A percentile compares a stretch with the other conserved stretches of the same genome.
These are phyloP conservation scores for Zalerion maritima DNA, from an alignment of 495 filamentous ascomycete species.

Conservation along the genomic window DNA sequence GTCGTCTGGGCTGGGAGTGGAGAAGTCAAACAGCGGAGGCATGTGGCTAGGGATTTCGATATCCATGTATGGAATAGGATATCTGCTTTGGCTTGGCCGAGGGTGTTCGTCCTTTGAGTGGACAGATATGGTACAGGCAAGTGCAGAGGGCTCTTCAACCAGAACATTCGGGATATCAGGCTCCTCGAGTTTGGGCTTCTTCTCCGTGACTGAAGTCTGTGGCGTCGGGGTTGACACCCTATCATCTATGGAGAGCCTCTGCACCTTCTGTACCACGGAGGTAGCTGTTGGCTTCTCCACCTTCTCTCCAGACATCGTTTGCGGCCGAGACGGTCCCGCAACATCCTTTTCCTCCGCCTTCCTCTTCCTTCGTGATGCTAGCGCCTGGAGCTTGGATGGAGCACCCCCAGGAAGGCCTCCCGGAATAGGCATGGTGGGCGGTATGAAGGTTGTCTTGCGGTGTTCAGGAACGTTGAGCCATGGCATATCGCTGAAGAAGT, in stretches of 20 bases:
- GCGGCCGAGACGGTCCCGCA: conserved; percentile 4
- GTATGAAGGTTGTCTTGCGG: conserved; percentile 52
- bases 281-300: conserved; percentile 16
- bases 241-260: conserved; percentile 13
- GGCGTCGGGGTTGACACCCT: too few relatives aligned
- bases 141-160: conserved; percentile 52
- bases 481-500: conserved; percentile 70
- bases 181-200: too few relatives aligned
- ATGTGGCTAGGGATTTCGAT: too few relatives aligned
- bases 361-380: conserved; percentile 79
- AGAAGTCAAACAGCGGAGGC: conserved; percentile 45
- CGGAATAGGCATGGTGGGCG: conserved; percentile 41
- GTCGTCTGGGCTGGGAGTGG: conserved; percentile 90
- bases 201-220: conserved; percentile 11
- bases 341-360: conserved; percentile 55
- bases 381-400: conserved; percentile 69
- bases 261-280: too few relatives aligned
- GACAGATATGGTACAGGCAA: conserved; percentile 56
- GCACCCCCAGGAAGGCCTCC: conserved; percentile 62
- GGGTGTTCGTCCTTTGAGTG: conserved; percentile 10
- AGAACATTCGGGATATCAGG: too few relatives aligned
- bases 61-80: conserved; percentile 38
- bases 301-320: conserved; percentile 15
- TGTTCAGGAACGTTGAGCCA: conserved; percentile 68
- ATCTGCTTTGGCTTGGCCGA: conserved; percentile 24